phyloP scores from a whole-genome alignment of 2,329 filamentous ascomycete genomes.

The Colletotrichum paranaense region DNA sequence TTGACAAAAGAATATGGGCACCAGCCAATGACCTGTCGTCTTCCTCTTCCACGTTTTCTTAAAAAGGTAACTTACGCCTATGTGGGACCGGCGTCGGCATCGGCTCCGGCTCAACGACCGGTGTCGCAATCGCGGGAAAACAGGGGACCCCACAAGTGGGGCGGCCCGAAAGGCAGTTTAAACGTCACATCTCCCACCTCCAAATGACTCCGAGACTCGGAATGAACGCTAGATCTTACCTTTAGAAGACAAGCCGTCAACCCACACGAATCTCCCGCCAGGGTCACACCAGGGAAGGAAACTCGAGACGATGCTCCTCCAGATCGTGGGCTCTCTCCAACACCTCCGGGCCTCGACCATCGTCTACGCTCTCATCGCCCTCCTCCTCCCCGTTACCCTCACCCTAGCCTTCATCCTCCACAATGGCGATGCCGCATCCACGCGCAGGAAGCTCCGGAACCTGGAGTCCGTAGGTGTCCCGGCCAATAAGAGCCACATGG shows the following conservation, averaged over 20 bases:
- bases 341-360: background rate
- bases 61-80: background rate
- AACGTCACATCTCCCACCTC: background rate
- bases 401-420: background rate
- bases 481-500: slow-evolving; percentile 42
- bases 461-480: slow-evolving; percentile 36
- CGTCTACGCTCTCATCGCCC: background rate
- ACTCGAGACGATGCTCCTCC: background rate
- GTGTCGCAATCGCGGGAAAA: background rate
- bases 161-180: background rate
- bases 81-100: background rate
- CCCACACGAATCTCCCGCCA: background rate
- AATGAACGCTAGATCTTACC: background rate
- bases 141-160: background rate
- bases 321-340: background rate
- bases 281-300: background rate
- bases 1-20: background rate
- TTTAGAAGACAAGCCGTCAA: background rate
- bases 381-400: background rate
- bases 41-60: too few relatives aligned
- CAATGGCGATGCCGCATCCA: background rate
- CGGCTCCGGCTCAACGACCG: background rate
- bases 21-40: background rate
- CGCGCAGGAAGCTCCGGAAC: slow-evolving; percentile 3
- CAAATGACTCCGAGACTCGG: background rate